phyloP scores from a whole-genome alignment of 225 moss, liverwort and hornwort species.

The Polytrichum formosum region DNA sequence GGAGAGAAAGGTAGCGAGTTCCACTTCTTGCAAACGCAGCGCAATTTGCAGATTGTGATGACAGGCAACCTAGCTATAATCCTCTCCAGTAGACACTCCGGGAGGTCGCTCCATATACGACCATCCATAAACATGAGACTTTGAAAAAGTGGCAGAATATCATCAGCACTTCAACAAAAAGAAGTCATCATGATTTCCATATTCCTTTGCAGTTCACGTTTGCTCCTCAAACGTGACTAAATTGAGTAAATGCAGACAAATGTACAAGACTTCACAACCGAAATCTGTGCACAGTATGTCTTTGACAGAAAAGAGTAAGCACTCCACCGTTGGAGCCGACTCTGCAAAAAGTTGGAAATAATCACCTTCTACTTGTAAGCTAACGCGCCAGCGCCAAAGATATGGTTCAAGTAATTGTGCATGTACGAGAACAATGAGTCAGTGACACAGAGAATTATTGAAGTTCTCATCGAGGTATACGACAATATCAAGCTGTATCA shows the following conservation, averaged over 20 bases:
- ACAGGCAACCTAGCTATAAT: slow-evolving; percentile 3
- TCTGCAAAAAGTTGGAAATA: not conserved
- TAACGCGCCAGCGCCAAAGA: too few species aligned
- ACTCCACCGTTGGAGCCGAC: not conserved
- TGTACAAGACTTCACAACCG: not conserved
- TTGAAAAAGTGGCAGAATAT: not conserved
- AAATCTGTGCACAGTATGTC: not conserved
- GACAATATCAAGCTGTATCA: too few species aligned
- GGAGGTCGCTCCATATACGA: slow-evolving; percentile 6
- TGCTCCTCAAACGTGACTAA: not conserved
- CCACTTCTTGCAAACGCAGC: slow-evolving; percentile 9
- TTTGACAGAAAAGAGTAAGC: slow-evolving; percentile 6
- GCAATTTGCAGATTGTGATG: not conserved
- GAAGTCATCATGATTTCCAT: not conserved
- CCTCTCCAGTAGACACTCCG: slow-evolving; percentile 2
- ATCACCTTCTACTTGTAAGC: too few species aligned
- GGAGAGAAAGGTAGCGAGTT: not conserved
- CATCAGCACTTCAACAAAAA: not conserved
- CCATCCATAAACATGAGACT: slow-evolving; percentile 6
- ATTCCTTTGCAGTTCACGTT: not conserved
- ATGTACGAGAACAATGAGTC: too few species aligned
- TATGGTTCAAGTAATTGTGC: too few species aligned
- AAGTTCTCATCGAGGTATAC: too few species aligned
- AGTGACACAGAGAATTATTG: too few species aligned
- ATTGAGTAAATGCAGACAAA: not conserved